These are phyloP conservation scores for Solanum gracilifrons DNA, from an alignment of 257 asterid genomes.

Conservation along the genomic window DNA sequence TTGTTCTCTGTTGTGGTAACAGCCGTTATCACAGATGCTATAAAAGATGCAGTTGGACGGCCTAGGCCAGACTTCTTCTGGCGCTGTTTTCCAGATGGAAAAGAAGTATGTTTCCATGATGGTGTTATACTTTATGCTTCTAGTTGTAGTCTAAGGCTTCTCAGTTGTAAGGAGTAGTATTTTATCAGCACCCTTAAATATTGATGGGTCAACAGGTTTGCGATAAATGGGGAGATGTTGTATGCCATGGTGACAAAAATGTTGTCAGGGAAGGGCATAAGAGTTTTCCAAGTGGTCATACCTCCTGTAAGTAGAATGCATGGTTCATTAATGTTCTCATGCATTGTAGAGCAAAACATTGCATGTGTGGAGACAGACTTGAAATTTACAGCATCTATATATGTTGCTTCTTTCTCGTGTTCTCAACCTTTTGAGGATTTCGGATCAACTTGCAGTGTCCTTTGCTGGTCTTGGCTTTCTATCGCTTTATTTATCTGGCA, in stretches of 20 bases:
- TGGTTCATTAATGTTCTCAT: neutral
- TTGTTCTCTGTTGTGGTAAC: slow-evolving; percentile 54
- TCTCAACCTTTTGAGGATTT: neutral
- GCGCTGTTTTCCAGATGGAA: slow-evolving; percentile 95
- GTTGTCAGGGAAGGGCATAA: slow-evolving; percentile 55
- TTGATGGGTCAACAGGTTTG: slow-evolving; percentile 36
- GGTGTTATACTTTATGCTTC: neutral
- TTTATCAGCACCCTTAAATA: neutral
- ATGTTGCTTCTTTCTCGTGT: neutral
- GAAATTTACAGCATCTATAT: neutral
- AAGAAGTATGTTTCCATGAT: slow-evolving; percentile 40
- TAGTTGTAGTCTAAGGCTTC: neutral
- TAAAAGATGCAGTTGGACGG: slow-evolving; percentile 76
- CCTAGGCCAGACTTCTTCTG: slow-evolving; percentile 96
- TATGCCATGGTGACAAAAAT: slow-evolving; percentile 54
- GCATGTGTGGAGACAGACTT: neutral
- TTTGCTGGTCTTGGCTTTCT: slow-evolving; percentile 79
- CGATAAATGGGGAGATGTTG: slow-evolving; percentile 62
- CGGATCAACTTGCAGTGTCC: slow-evolving; percentile 33
- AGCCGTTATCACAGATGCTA: slow-evolving; percentile 54
- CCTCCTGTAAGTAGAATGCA: slow-evolving; percentile 53
- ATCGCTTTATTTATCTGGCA: slow-evolving; percentile 66
- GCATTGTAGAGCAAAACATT: neutral
- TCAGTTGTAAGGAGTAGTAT: neutral
- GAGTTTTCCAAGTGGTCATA: slow-evolving; percentile 91